Conservation (phyloP, 352 stramenopile species). For the Globisporangium cederbergense region DNA sequence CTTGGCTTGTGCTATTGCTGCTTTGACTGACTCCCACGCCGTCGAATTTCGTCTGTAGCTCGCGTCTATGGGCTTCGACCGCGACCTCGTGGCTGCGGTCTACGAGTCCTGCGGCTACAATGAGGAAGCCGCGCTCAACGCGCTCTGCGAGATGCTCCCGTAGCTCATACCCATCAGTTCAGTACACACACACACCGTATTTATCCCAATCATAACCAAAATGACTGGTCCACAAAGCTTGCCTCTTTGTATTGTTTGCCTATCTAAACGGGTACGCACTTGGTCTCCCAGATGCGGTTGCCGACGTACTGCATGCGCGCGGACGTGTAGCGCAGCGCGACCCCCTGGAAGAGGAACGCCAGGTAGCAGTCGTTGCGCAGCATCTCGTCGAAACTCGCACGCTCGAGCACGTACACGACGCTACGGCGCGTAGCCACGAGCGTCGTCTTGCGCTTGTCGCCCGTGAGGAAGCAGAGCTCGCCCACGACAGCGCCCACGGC, state of each 20-base stretch:
- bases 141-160: slow-evolving; percentile 53
- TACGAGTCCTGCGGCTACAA: slow-evolving; percentile 62
- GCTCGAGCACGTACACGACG: slow-evolving; percentile 67
- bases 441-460: slow-evolving; percentile 80
- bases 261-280: slow-evolving; percentile 66
- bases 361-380: slow-evolving; percentile 52
- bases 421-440: slow-evolving; percentile 52
- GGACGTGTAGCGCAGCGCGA: slow-evolving; percentile 72
- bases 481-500: slow-evolving; percentile 69
- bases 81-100: slow-evolving; percentile 43
- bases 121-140: slow-evolving; percentile 50
- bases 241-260: background rate
- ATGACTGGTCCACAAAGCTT: too few relatives aligned
- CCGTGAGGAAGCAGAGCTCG: slow-evolving; percentile 74
- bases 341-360: slow-evolving; percentile 73
- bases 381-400: slow-evolving; percentile 62
- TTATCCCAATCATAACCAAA: background rate
- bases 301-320: slow-evolving; percentile 77
- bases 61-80: slow-evolving; percentile 51
- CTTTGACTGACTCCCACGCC: background rate
- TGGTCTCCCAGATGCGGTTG: slow-evolving; percentile 85
- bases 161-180: background rate
- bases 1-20: background rate
- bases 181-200: background rate
- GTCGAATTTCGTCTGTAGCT: slow-evolving; percentile 31